Evolutionary conservation across 2,329 filamentous ascomycete species (phyloP).

Genomic region (Lachnellula subtilissima): DNA sequence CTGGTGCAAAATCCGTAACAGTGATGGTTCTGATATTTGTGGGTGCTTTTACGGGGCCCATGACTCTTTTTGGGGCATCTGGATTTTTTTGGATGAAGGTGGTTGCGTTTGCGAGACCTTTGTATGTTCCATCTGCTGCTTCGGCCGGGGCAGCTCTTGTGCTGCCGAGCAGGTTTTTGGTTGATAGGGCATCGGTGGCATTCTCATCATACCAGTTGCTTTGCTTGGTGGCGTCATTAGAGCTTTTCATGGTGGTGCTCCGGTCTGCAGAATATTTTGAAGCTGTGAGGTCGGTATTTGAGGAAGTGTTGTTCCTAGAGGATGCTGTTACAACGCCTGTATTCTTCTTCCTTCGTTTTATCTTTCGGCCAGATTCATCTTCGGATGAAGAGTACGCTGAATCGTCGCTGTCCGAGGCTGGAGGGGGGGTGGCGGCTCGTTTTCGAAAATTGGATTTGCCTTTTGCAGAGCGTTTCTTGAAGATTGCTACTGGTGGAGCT

Average conservation of each 20-base stretch:
- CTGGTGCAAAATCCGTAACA: slow-evolving; percentile 82
- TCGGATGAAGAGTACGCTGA: slow-evolving; percentile 67
- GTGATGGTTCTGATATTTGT: slow-evolving; percentile 90
- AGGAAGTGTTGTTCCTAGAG: slow-evolving; percentile 41
- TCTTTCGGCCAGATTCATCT: slow-evolving; percentile 67
- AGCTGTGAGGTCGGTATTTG: slow-evolving; percentile 42
- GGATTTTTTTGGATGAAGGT: slow-evolving; percentile 76
- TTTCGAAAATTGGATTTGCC: slow-evolving; percentile 75
- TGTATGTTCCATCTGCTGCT: slow-evolving; percentile 64
- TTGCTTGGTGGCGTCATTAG: slow-evolving; percentile 85
- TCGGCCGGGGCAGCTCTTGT: slow-evolving; percentile 39
- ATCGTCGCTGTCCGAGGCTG: slow-evolving; percentile 57
- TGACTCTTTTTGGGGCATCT: slow-evolving; percentile 61
- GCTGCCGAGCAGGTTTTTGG: slow-evolving; percentile 55
- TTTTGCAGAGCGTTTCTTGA: slow-evolving; percentile 82
- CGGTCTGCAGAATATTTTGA: slow-evolving; percentile 58
- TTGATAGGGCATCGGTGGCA: slow-evolving; percentile 33
- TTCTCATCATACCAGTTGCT: slow-evolving; percentile 85
- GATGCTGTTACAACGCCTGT: slow-evolving; percentile 62
- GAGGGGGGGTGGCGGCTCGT: slow-evolving; percentile 72
- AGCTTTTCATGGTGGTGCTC: slow-evolving; percentile 55
- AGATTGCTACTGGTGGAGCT: slow-evolving; percentile 50
- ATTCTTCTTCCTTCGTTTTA: slow-evolving; percentile 75
- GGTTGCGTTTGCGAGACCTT: slow-evolving; percentile 65
- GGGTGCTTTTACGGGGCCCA: slow-evolving; percentile 83